phyloP scores from a whole-genome alignment of 352 stramenopile genomes.

The Thraustochytrium sp. region DNA sequence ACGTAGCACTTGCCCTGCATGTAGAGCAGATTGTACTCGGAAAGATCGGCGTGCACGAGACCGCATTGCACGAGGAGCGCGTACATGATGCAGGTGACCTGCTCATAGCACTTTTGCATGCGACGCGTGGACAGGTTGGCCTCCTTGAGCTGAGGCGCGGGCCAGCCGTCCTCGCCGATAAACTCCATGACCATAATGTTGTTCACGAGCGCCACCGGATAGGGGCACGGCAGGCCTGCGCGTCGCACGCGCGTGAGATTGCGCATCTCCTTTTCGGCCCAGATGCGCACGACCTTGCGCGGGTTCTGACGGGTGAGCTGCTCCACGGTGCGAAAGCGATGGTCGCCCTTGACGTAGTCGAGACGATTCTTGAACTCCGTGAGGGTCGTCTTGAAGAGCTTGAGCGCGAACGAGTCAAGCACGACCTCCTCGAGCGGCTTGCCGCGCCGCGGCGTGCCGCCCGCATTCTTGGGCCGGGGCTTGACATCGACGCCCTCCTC shows the following conservation, averaged over 20 bases:
- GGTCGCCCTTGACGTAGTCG: conserved; percentile 89
- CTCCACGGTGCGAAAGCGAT: conserved; percentile 61
- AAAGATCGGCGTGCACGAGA: conserved; percentile 97
- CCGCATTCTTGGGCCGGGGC: background rate
- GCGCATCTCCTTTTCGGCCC: conserved; percentile 98
- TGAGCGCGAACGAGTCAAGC: conserved; percentile 72
- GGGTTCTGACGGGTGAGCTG: conserved; percentile 68
- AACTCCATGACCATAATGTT: conserved; percentile 99
- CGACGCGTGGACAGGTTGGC: conserved; percentile 71
- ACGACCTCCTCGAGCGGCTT: background rate
- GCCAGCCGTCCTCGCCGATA: conserved; percentile 88
- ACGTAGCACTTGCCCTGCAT: conserved; percentile 81
- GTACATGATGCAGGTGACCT: conserved; percentile 89
- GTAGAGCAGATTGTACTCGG: conserved; percentile 99
- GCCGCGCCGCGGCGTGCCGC: background rate
- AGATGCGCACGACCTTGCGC: conserved; percentile 99
- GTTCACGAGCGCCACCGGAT: conserved; percentile 85
- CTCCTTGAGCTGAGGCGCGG: conserved; percentile 88
- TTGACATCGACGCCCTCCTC: background rate
- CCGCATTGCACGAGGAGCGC: conserved; percentile 89
- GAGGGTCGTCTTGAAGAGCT: conserved; percentile 90
- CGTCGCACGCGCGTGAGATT: conserved; percentile 87
- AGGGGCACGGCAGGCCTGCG: conserved; percentile 80
- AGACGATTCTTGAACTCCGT: conserved; percentile 99
- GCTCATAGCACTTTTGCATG: conserved; percentile 69